phyloP scores from a whole-genome alignment of 2,329 filamentous ascomycete genomes.

The Boeremia exigua region DNA sequence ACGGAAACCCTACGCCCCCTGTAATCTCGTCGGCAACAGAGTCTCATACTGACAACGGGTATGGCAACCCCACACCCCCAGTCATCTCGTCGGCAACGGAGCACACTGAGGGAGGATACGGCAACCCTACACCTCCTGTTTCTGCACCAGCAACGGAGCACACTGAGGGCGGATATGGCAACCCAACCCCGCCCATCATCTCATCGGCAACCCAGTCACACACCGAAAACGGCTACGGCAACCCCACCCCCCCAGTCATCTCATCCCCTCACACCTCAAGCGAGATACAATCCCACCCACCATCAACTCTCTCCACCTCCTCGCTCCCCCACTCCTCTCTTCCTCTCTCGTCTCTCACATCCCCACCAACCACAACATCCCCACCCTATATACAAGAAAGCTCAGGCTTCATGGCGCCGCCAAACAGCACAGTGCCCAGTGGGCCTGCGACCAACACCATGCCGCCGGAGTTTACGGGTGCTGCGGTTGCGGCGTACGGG shows the following conservation, averaged over 20 bases:
- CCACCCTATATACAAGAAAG: conserved; percentile 2
- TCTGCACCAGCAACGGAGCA: not conserved
- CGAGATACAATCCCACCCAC: not conserved
- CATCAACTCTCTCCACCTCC: not conserved
- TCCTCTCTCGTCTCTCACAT: not conserved
- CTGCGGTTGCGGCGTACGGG: not conserved
- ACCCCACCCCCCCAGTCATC: not conserved
- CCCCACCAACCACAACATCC: not conserved
- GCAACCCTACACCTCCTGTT: too few species aligned
- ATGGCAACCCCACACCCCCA: not conserved
- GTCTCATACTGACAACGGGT: not conserved
- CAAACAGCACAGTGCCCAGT: not conserved
- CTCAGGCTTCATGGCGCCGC: conserved; percentile 9
- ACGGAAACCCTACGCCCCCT: too few species aligned
- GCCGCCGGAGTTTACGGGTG: conserved; percentile 2
- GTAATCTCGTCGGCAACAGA: too few species aligned
- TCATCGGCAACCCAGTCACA: not conserved
- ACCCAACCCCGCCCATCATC: not conserved
- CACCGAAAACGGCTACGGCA: not conserved
- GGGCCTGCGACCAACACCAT: not conserved
- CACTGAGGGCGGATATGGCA: not conserved
- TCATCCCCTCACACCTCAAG: not conserved
- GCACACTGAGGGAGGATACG: too few species aligned
- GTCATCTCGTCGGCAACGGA: not conserved
- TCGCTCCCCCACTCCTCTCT: too few species aligned